Evolutionary conservation across 2,329 filamentous ascomycete species (phyloP).

Genomic region (Sarocladiaceae sp.): DNA sequence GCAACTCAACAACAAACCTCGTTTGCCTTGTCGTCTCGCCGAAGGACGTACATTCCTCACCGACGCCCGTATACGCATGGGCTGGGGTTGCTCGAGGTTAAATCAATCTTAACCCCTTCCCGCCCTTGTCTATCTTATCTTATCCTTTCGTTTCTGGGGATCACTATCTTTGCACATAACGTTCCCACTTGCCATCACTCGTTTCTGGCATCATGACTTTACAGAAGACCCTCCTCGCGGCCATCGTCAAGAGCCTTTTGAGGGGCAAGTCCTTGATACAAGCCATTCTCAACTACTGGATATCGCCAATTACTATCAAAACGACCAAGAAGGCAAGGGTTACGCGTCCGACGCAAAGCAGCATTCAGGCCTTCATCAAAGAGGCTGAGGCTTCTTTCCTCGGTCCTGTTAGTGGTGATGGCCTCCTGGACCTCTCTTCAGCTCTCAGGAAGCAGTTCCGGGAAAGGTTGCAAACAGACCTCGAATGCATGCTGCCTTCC

Average conservation of each 20-base stretch:
- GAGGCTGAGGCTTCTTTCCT: conserved; percentile 50
- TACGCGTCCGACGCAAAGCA: conserved; percentile 20
- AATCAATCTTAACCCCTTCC: conserved; percentile 11
- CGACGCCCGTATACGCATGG: neutral
- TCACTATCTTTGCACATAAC: conserved; percentile 21
- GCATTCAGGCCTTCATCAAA: conserved; percentile 45
- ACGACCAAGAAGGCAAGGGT: conserved; percentile 17
- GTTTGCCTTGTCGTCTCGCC: neutral
- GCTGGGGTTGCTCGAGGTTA: conserved; percentile 3
- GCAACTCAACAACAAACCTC: neutral
- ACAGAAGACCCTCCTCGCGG: conserved; percentile 47
- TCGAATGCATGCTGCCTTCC: conserved; percentile 58
- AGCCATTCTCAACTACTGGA: conserved; percentile 50
- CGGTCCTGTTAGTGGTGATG: conserved; percentile 38
- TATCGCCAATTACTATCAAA: conserved; percentile 32
- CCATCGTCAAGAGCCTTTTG: conserved; percentile 50
- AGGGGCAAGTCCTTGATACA: conserved; percentile 54
- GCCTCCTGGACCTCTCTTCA: conserved; percentile 39
- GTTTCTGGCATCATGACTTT: conserved; percentile 52
- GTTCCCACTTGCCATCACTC: conserved; percentile 37
- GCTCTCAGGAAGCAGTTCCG: conserved; percentile 50
- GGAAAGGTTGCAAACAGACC: conserved; percentile 43
- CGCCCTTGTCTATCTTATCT: conserved; percentile 1
- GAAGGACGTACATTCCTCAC: neutral
- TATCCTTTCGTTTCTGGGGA: conserved; percentile 13